Evolutionary conservation across 192 early-diverging fungal species (phyloP).

Genomic region (Thamnidium elegans): DNA sequence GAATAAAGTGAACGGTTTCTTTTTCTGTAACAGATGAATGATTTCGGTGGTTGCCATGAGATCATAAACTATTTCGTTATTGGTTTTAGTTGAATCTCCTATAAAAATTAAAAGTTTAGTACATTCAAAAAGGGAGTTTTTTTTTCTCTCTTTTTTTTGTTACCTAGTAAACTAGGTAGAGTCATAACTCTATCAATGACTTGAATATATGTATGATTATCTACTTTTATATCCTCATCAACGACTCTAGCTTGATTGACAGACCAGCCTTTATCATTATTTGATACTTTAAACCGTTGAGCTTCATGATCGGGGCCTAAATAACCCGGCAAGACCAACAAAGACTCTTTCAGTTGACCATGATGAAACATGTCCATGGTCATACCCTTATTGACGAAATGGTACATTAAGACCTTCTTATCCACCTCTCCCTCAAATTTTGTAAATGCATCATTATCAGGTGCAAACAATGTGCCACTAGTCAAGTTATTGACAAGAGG

Average conservation of each 20-base stretch:
- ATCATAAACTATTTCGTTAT: background rate
- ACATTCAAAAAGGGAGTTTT: too few species aligned
- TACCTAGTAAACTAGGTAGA: constrained; percentile 41
- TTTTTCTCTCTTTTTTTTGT: background rate
- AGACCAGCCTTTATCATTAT: background rate
- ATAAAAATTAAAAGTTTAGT: background rate
- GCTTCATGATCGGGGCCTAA: constrained; percentile 4
- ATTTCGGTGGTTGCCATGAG: background rate
- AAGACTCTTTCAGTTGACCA: constrained; percentile 27
- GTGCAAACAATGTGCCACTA: constrained; percentile 56
- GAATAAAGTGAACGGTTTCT: background rate
- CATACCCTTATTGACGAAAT: constrained; percentile 16
- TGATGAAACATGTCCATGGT: constrained; percentile 24
- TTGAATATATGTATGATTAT: constrained; percentile 46
- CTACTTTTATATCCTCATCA: constrained; percentile 38
- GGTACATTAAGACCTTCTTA: constrained; percentile 25
- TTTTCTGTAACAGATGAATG: background rate
- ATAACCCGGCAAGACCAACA: constrained; percentile 9
- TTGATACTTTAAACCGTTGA: constrained; percentile 22
- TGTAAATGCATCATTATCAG: constrained; percentile 52
- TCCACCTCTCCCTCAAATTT: constrained; percentile 26
- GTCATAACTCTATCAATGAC: constrained; percentile 40
- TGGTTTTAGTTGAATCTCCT: background rate
- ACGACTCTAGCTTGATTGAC: constrained; percentile 28
- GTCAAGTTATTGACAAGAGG: constrained; percentile 54